Base-by-base conservation (phyloP, 345 rosid genomes). In the Acer campestre region DNA sequence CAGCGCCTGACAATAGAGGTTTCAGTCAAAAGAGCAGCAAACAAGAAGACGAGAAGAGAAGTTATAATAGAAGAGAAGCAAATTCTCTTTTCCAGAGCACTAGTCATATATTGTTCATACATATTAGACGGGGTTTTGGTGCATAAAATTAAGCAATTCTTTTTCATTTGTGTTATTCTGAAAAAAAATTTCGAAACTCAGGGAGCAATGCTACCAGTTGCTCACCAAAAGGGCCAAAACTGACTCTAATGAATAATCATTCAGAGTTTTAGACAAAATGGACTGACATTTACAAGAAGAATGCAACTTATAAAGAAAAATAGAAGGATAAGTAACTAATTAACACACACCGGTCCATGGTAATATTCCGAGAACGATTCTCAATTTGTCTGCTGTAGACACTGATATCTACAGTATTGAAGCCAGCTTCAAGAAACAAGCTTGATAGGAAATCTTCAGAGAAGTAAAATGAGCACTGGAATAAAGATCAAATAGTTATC, bases 381-480 rank as follows among this genome's bases (percentile, higher is more conserved):
- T 80, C 67, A 31, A 85, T 73, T 53, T 80, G 78, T 70, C 79
- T 82, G 78, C 77, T 55, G 62, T 80, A 75, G 29, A 64, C 70
- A 71, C 51, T 78, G 58, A 85, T 53, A 75, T 78, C 79, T 40
- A 76, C 65, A 18, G 78, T 80, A 4, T 61, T 49, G 70, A 85
- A 85, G 66, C 82, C 85, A 71, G 88, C 84, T 73, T 73, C 72
- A 49, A 80, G 61, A 76, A 85, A 82, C 42, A 80, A 71, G 53
- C 61, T 82, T 61, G 80, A 80, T 62, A 85, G 68, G 73, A 85
- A 80, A 25, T 80, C 82, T 65, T 85, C 82, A 4, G 82, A 70
- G 75, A 85, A 82, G 82, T 78, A 78, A 73, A 53, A 85, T 27
- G 84, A 82, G 69, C 85, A 82, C 80, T 85, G 80, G n/a, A 77